phyloP scores from a whole-genome alignment of 306 rosid genomes.

The Vigna hirtella region DNA sequence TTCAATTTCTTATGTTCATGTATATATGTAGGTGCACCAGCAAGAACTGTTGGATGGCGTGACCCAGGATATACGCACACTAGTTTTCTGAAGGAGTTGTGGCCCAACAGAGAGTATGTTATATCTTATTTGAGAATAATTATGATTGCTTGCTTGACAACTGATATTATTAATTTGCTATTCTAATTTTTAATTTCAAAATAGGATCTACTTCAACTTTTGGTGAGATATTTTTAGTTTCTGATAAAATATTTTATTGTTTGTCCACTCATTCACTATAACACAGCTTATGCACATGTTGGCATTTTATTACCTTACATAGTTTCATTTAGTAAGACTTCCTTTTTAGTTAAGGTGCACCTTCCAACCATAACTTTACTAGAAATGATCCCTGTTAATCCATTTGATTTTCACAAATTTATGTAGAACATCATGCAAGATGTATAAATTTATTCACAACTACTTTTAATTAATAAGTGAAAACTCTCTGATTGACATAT shows the following conservation, averaged over 20 bases:
- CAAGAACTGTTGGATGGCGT: slow-evolving; percentile 95
- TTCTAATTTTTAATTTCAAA: slow-evolving; percentile 23
- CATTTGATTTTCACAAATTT: slow-evolving; percentile 10
- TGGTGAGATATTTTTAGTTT: background rate
- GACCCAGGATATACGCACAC: slow-evolving; percentile 93
- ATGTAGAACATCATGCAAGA: background rate
- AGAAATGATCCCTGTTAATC: slow-evolving; percentile 7
- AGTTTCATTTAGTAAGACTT: background rate
- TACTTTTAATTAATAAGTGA: background rate
- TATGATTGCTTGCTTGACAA: slow-evolving; percentile 32
- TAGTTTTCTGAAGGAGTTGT: slow-evolving; percentile 78
- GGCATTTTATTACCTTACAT: background rate
- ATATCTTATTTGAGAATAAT: slow-evolving; percentile 31
- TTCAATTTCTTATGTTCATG: slow-evolving; percentile 21
- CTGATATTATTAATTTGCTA: slow-evolving; percentile 14
- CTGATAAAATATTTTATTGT: background rate
- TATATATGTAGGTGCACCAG: slow-evolving; percentile 78
- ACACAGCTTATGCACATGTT: background rate
- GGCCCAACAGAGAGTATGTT: slow-evolving; percentile 83
- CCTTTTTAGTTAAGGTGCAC: background rate
- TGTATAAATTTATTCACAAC: background rate
- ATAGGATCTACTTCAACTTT: background rate
- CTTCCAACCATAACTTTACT: background rate
- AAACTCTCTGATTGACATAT: background rate
- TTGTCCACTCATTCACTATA: background rate